phyloP scores from a whole-genome alignment of 2,329 filamentous ascomycete genomes.

The Penicillium sp. region DNA sequence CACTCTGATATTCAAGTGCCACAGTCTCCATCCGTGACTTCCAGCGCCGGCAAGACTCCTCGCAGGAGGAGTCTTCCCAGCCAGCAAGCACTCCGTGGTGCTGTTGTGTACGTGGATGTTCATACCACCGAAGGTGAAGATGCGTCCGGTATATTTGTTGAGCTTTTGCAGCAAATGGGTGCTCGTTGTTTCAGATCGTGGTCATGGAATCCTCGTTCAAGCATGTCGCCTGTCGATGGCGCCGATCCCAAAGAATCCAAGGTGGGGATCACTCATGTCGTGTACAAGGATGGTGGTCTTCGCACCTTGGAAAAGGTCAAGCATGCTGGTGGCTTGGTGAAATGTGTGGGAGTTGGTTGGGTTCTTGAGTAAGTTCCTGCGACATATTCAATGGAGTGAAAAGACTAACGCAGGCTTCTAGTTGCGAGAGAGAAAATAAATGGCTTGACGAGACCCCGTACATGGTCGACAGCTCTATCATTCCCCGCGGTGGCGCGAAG shows the following conservation, averaged over 20 bases:
- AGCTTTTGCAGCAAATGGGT: constrained; percentile 78
- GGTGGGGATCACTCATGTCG: constrained; percentile 81
- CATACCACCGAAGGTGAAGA: constrained; percentile 80
- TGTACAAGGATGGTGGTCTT: constrained; percentile 85
- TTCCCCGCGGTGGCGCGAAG: constrained; percentile 71
- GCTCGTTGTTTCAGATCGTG: constrained; percentile 76
- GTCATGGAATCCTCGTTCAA: constrained; percentile 69
- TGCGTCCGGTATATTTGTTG: constrained; percentile 78
- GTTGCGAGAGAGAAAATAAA: constrained; percentile 73
- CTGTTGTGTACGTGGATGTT: constrained; percentile 81
- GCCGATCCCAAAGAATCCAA: constrained; percentile 50
- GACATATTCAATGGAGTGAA: constrained; percentile 14
- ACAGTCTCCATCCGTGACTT: constrained; percentile 22
- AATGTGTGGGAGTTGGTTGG: constrained; percentile 87
- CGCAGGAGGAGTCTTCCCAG: constrained; percentile 29
- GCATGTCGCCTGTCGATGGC: constrained; percentile 41
- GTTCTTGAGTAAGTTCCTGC: constrained; percentile 73
- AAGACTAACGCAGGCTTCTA: constrained; percentile 36
- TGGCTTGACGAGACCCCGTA: constrained; percentile 77
- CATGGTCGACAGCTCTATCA: constrained; percentile 66
- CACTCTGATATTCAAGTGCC: constrained; percentile 13
- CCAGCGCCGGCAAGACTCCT: constrained; percentile 36
- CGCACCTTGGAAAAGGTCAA: constrained; percentile 80
- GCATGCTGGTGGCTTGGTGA: constrained; percentile 71
- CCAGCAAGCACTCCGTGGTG: constrained; percentile 63